Conservation (phyloP, 2,329 filamentous ascomycete genomes). For the Alternaria brassicae region DNA sequence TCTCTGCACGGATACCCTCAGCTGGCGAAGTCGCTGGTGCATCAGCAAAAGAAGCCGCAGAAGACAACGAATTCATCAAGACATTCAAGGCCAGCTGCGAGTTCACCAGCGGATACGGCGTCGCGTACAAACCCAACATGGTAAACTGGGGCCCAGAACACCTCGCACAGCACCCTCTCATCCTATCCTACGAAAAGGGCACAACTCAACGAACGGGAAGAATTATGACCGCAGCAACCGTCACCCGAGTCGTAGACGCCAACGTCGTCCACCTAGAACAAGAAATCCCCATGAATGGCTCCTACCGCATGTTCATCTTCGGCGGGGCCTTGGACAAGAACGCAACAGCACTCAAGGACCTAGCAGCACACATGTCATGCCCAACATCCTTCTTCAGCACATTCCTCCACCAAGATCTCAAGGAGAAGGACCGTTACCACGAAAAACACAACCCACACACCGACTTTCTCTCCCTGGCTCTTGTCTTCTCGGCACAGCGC, state of each 20-base stretch:
- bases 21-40: constrained; percentile 76
- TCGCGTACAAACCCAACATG: constrained; percentile 80
- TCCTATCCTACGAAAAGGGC: constrained; percentile 64
- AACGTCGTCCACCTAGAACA: constrained; percentile 92
- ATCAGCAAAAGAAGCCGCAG: constrained; percentile 35
- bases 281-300: constrained; percentile 85
- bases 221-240: constrained; percentile 77
- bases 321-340: constrained; percentile 68
- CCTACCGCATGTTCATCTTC: constrained; percentile 86
- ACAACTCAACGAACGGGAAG: constrained; percentile 74
- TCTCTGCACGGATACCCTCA: constrained; percentile 78
- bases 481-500: constrained; percentile 74
- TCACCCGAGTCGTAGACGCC: constrained; percentile 85
- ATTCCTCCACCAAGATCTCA: constrained; percentile 69
- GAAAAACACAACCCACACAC: constrained; percentile 87
- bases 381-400: constrained; percentile 75
- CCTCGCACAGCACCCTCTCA: constrained; percentile 71
- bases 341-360: constrained; percentile 72
- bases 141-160: constrained; percentile 84
- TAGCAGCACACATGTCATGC: constrained; percentile 69
- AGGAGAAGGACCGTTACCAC: constrained; percentile 63
- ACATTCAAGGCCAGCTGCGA: constrained; percentile 92
- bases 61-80: constrained; percentile 81
- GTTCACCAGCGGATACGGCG: constrained; percentile 91
- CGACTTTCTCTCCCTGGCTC: constrained; percentile 78